Base-by-base conservation (phyloP, 805 yeast genomes). In the Zygotorulaspora chibaensis region DNA sequence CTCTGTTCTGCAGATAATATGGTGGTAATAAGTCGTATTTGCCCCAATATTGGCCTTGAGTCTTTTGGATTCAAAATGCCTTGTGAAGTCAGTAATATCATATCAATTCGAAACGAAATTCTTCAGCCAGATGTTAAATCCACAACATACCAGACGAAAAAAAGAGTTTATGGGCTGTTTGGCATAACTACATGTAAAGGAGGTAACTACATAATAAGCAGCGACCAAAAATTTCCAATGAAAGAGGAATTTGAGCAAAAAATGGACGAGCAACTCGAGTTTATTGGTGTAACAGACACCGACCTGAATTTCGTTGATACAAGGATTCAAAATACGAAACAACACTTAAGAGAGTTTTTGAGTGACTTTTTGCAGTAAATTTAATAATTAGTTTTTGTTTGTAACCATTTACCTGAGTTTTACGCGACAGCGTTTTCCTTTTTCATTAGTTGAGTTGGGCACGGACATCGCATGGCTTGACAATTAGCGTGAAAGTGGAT, bases 1-100 rank as follows among this genome's bases (percentile, higher is more conserved):
- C 8, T 39, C 35, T 17, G 18, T 15, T 31, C 35, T 8, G 16
- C 35, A 15, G 18, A 8, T 13, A 17, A 17, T 9, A 9, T 13
- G n/a, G 35, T 31, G 18, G 16, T 17, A n/a, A 8, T 31, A 11
- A 9, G 18, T 3, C 43, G 50, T 18, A 9, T 45, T 13, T 40
- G 43, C 6, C 17, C 31, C 3, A 40, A 40, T 2, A 41, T 40
- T 7, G 37, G 25, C 17, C 49, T 3, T 47, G 47, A 42, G 29
- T 25, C 29, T 23, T 23, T 35, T 8, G 52, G 50, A 17, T 46
- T 55, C 23, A 38, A 35, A 12, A 31, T 57, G 25, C 55, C 54
- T 5, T 36, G 38, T 8, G 50, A 46, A 13, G 42, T 57, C 3
- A 42, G 45, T 9, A 40, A 43, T 34, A 40, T 53, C 8, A 29